Conservation (phyloP, 2,329 filamentous ascomycete genomes). For the Colletotrichum eleusines region DNA sequence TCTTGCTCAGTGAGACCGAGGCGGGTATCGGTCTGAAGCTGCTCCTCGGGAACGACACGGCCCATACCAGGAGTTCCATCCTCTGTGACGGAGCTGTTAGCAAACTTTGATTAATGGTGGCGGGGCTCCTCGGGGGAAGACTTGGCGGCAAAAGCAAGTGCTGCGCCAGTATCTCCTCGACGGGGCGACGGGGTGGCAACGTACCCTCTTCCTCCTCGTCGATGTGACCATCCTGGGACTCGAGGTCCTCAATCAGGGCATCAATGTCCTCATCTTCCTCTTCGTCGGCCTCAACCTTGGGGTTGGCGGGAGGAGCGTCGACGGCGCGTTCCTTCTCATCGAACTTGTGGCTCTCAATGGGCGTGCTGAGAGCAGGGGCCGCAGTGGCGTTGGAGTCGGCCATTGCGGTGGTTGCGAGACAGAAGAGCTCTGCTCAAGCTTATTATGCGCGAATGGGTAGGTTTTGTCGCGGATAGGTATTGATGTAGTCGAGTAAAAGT, state of each 20-base stretch:
- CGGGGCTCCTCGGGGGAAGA: not conserved
- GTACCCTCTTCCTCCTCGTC: constrained; percentile 72
- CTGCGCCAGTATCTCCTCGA: not conserved
- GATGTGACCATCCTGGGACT: constrained; percentile 80
- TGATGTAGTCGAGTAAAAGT: constrained; percentile 21
- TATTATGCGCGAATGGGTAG: constrained; percentile 33
- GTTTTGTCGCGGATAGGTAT: constrained; percentile 31
- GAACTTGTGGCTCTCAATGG: constrained; percentile 74
- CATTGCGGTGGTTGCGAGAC: constrained; percentile 55
- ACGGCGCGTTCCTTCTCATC: constrained; percentile 69
- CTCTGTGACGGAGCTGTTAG: constrained; percentile 44
- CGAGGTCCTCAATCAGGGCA: constrained; percentile 86
- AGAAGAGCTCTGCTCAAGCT: constrained; percentile 42
- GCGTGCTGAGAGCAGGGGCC: constrained; percentile 71
- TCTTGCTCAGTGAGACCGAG: constrained; percentile 79
- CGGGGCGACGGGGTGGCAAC: constrained; percentile 14
- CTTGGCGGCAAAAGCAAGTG: not conserved
- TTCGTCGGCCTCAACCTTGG: constrained; percentile 71
- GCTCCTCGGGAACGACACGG: constrained; percentile 76
- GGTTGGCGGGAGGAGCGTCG: constrained; percentile 52
- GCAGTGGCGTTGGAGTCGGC: constrained; percentile 65
- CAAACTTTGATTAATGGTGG: not conserved
- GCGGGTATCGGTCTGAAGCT: constrained; percentile 81
- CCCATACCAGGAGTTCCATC: constrained; percentile 62
- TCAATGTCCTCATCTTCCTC: constrained; percentile 85